These are phyloP conservation scores for Marchantia polymorpha DNA, from an alignment of 225 moss, liverwort and hornwort genomes.

Conservation along the genomic window DNA sequence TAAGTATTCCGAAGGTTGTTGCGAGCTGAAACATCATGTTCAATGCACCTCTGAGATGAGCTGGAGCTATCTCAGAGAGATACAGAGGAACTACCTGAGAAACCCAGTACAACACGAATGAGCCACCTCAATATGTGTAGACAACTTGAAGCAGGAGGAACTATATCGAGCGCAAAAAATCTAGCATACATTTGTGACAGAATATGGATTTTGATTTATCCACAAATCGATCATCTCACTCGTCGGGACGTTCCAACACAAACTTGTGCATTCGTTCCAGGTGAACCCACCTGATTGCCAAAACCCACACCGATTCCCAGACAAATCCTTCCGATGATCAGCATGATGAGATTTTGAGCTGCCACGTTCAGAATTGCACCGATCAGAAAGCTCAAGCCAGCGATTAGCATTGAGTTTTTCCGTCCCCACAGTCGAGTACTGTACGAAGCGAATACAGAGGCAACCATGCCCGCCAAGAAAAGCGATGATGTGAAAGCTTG, in stretches of 20 bases:
- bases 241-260: background rate
- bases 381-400: constrained; percentile 20
- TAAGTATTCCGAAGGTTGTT: constrained; percentile 36
- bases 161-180: background rate
- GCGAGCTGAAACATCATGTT: constrained; percentile 47
- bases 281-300: constrained; percentile 34
- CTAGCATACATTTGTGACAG: too few relatives aligned
- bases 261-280: background rate
- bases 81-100: constrained; percentile 37
- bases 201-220: background rate
- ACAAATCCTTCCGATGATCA: constrained; percentile 36
- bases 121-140: background rate
- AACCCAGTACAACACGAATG: background rate
- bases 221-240: background rate
- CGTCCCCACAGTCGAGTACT: constrained; percentile 25
- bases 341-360: constrained; percentile 30
- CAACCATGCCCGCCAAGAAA: constrained; percentile 37
- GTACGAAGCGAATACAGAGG: constrained; percentile 25
- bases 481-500: constrained; percentile 41
- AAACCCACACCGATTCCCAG: constrained; percentile 41
- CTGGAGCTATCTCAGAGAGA: constrained; percentile 36
- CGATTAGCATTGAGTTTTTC: constrained; percentile 28
- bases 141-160: background rate
- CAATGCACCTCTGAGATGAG: constrained; percentile 31
- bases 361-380: constrained; percentile 29